phyloP scores from a whole-genome alignment of 2,329 filamentous ascomycete species.

The Orbilia javanica region DNA sequence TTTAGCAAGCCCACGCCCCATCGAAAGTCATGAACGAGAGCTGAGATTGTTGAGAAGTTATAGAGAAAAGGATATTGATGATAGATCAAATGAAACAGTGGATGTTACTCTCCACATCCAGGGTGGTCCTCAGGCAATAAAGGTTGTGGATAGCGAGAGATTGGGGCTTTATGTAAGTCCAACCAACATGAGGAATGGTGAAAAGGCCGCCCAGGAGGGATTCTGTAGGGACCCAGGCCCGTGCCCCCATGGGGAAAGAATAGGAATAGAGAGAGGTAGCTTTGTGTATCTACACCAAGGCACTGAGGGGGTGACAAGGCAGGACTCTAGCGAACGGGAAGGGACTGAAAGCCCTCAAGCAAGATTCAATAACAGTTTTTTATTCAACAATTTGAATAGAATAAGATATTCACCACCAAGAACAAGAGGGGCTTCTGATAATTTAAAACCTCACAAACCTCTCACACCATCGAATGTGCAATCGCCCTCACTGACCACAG shows the following conservation, averaged over 20 bases:
- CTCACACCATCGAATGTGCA: background rate
- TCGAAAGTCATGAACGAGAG: background rate
- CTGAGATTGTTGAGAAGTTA: background rate
- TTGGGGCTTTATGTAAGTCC: conserved; percentile 11
- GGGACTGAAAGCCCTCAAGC: background rate
- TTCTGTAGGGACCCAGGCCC: conserved; percentile 1
- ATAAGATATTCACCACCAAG: background rate
- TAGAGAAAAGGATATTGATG: background rate
- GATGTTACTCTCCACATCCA: background rate
- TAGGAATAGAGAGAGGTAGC: background rate
- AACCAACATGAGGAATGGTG: conserved; percentile 10
- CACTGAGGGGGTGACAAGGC: background rate
- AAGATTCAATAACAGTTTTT: background rate
- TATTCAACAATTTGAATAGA: background rate
- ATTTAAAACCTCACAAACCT: background rate
- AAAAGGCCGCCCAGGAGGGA: background rate
- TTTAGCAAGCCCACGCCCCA: too few species aligned
- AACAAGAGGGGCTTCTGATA: background rate
- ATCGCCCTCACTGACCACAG: background rate
- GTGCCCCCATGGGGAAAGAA: background rate
- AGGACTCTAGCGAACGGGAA: background rate
- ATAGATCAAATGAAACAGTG: background rate
- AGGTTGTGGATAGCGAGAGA: background rate
- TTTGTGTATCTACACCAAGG: background rate
- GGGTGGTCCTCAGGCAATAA: background rate